Evolutionary conservation across 768 basidiomycete genomes (phyloP), one percentile per base, ranked within the genome.

Genomic region (Tulasnella sp.): DNA sequence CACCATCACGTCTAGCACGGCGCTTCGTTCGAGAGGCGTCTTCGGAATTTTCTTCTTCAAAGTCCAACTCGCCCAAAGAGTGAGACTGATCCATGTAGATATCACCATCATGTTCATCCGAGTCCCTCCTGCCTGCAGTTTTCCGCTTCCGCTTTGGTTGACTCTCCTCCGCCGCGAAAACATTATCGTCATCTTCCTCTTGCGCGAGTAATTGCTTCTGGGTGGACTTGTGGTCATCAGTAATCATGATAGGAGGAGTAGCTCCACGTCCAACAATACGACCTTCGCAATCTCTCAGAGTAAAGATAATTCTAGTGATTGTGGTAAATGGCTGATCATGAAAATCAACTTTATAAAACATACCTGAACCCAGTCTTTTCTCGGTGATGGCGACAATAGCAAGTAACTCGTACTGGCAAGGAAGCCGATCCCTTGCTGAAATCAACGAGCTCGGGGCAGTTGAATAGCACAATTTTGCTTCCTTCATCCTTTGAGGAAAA

Each of bases 331-430:
- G 39, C 27, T 27, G 22, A 22, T 29, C 20, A 39, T 40, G 41
- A 47, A 42, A 16, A 25, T 10, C 8, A 0, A 16, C 22, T n/a
- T 13, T 15, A n/a, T 25, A 16, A 16, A 3, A 54, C 65, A 35
- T 34, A 66, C 66, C 61, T 53, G 66, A 96, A 98, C 2, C 95
- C 95, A 32, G 83, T 71, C 67, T 95, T 96, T 68, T 99, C 95
- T 54, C 89, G 83, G 67, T 99, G 93, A 71, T 98, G 95, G 45
- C 93, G 81, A 59, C 95, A 98, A 64, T 99, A 99, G 66, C 95
- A 99, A 5, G 93, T 93, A 55, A 99, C 88, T 40, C 95, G 78
- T 32, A 95, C 78, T 6, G 93, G 93, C n/a, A 99, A 71, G 16
- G 86, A 74, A 22, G 81, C 81, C 16, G 87, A 84, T 19, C 95